These are phyloP conservation scores for Phaeomoniella chlamydospora DNA, from an alignment of 2,329 filamentous ascomycete species.

Conservation along the genomic window DNA sequence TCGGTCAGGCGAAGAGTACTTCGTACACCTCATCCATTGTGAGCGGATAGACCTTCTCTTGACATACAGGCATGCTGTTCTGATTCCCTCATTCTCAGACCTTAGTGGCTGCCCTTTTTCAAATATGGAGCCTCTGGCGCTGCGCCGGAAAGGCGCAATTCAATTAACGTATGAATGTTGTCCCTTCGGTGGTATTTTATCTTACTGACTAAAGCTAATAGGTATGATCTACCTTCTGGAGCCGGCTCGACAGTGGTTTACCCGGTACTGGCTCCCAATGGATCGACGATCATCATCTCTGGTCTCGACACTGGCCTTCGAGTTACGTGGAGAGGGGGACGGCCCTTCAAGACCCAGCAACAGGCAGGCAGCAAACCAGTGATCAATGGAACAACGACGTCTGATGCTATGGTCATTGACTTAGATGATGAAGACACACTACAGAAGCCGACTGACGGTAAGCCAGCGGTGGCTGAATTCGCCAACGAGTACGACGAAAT, in stretches of 20 bases:
- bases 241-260: conserved; percentile 42
- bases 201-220: conserved; percentile 14
- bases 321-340: conserved; percentile 46
- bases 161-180: conserved; percentile 3
- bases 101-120: too few species aligned
- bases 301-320: conserved; percentile 43
- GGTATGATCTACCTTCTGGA: conserved; percentile 46
- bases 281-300: conserved; percentile 46
- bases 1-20: too few species aligned
- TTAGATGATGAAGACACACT: conserved; percentile 40
- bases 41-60: too few species aligned
- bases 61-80: too few species aligned
- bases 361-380: conserved; percentile 15
- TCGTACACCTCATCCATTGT: too few species aligned
- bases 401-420: conserved; percentile 39
- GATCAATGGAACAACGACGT: conserved; percentile 21
- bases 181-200: conserved; percentile 2
- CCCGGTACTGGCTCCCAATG: conserved; percentile 43
- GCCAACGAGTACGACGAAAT: conserved; percentile 42
- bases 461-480: conserved; percentile 23
- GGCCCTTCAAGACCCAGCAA: conserved; percentile 22
- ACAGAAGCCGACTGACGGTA: conserved; percentile 13
- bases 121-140: neutral
- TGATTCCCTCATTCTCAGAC: too few species aligned
- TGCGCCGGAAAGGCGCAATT: conserved; percentile 1